These are phyloP conservation scores for Pythium aristosporum DNA, from an alignment of 352 stramenopile genomes.

Conservation along the genomic window DNA sequence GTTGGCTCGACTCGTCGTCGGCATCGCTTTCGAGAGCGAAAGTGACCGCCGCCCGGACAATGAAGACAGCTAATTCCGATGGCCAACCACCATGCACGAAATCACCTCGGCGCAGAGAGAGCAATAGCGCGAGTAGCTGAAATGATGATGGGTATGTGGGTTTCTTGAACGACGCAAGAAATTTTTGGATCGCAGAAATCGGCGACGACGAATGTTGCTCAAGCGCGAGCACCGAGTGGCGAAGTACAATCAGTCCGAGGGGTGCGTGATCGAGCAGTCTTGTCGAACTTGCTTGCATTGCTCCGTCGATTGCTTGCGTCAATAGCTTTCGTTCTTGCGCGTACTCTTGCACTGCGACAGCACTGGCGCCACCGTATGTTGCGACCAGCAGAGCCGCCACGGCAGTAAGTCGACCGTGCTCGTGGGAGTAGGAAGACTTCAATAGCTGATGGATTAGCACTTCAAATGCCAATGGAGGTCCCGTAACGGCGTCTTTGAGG, in stretches of 20 bases:
- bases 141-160: background rate
- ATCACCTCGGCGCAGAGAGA: slow-evolving; percentile 4
- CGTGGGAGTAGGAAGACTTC: background rate
- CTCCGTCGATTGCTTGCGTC: background rate
- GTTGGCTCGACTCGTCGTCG: background rate
- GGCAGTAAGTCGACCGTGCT: slow-evolving; percentile 6
- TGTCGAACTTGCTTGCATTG: background rate
- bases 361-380: slow-evolving; percentile 2
- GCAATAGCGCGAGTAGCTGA: slow-evolving; percentile 11
- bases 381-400: slow-evolving; percentile 6
- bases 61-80: background rate
- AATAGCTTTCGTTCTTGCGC: background rate
- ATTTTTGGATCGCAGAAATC: background rate
- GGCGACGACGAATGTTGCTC: background rate
- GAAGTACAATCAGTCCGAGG: slow-evolving; percentile 13
- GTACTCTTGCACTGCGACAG: background rate
- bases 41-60: slow-evolving; percentile 7
- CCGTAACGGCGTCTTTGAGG: background rate
- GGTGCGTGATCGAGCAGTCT: background rate
- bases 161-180: background rate
- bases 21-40: background rate
- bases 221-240: background rate
- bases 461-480: background rate
- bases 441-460: slow-evolving; percentile 5
- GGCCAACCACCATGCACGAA: slow-evolving; percentile 1